These are phyloP conservation scores for Rhinocladiella mackenziei DNA, from an alignment of 2,329 filamentous ascomycete species.

Conservation along the genomic window DNA sequence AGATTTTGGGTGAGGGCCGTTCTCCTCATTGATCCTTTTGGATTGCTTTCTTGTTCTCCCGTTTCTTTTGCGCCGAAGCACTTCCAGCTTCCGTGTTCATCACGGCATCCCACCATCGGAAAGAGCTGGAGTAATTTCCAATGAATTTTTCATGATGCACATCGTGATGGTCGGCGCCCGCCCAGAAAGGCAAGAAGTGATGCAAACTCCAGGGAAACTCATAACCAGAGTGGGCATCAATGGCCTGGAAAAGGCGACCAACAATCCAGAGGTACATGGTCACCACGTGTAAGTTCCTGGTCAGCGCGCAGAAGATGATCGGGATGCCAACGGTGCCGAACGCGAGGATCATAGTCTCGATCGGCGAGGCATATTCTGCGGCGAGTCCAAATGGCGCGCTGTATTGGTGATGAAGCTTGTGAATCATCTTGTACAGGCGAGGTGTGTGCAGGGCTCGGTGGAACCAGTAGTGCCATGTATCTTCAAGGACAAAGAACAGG, in stretches of 20 bases:
- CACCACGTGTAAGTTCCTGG: conserved; percentile 83
- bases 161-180: conserved; percentile 93
- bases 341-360: conserved; percentile 92
- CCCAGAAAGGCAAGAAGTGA: conserved; percentile 96
- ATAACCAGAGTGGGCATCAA: conserved; percentile 95
- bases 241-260: conserved; percentile 89
- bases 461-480: conserved; percentile 97
- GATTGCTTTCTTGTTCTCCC: conserved; percentile 14
- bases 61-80: conserved; percentile 17
- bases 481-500: conserved; percentile 92
- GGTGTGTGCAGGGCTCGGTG: conserved; percentile 93
- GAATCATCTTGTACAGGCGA: conserved; percentile 90
- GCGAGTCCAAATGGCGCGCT: conserved; percentile 94
- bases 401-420: conserved; percentile 99
- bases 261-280: conserved; percentile 99
- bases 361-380: conserved; percentile 94
- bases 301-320: conserved; percentile 77
- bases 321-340: conserved; percentile 79
- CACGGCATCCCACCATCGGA: conserved; percentile 97
- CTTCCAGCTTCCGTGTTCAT: conserved; percentile 85
- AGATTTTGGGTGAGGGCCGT: too few relatives aligned
- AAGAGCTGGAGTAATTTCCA: conserved; percentile 95
- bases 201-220: conserved; percentile 97
- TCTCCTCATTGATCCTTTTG: conserved; percentile 10
- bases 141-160: conserved; percentile 98